Base-by-base conservation (phyloP, 2,329 filamentous ascomycete genomes). In the Ceratocystis colombiana region DNA sequence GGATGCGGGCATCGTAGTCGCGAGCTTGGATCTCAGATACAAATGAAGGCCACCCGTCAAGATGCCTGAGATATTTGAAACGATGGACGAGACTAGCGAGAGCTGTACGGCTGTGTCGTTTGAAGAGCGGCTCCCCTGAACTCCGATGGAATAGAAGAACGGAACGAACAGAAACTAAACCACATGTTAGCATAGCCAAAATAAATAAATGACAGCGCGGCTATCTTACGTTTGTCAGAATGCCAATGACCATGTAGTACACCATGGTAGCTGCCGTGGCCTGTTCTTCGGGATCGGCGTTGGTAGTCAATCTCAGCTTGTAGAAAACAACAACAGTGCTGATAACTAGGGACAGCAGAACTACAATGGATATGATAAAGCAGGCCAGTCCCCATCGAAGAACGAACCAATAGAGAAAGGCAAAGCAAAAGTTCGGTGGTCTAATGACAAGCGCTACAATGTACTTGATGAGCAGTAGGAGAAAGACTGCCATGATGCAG, bases 241-340 rank as follows among this genome's bases (percentile, higher is more conserved):
- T 75, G 17, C 79, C 83, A 64, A 87, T 73, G 1, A 79, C 73
- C 69, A 88, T 76, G 72, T 86, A 88, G 72, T 87, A 89, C 10
- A 87, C 82, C 84, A 88, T 88, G 68, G 84, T 79, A 5, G 86
- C 88, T 3, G 86, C 86, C 44, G 83, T 79, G 67, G 84, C 79
- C 61, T 86, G 78, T 73, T 88, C 84, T 17, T 80, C 77, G 22
- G 79, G 76, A 48, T 85, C 83, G 63, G 88, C 78, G 15, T 78
- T 75, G 67, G 79, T 80, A 15, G 64, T 53, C 10, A 45, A 33
- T n/a, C 50, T 55, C 28, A 89, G 75, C 68, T 81, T 82, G 48
- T 81, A 72, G 71, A 83, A 86, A 62, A 88, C 80, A 30, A 80
- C 73, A 12, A 79, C 71, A n/a, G 78, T 78, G 69, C 81, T 78